Conservation (phyloP, 2,329 filamentous ascomycete species). For the Penicillium olsonii region DNA sequence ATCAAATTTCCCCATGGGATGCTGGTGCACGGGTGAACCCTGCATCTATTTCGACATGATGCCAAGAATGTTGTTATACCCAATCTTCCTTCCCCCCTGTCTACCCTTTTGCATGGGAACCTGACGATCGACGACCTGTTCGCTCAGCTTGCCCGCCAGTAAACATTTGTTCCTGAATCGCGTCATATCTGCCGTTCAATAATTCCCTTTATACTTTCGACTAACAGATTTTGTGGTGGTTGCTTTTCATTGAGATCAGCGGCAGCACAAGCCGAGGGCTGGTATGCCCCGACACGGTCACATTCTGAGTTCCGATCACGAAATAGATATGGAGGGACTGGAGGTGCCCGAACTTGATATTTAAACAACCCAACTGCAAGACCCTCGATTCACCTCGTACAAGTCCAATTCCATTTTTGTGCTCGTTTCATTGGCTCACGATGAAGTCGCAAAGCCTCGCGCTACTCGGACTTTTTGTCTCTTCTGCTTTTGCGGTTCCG, state of each 20-base stretch:
- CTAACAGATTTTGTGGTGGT: neutral
- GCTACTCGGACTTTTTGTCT: slow-evolving; percentile 17
- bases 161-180: slow-evolving; percentile 1
- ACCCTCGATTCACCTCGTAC: neutral
- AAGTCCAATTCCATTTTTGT: neutral
- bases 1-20: slow-evolving; percentile 10
- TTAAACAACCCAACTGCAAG: neutral
- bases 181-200: slow-evolving; percentile 7
- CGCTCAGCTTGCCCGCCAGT: slow-evolving; percentile 1
- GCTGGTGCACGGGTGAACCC: neutral
- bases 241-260: slow-evolving; percentile 6
- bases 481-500: slow-evolving; percentile 20
- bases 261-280: neutral
- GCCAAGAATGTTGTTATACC: slow-evolving; percentile 29
- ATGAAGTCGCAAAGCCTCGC: slow-evolving; percentile 21
- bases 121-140: neutral
- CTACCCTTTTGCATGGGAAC: neutral
- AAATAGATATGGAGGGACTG: neutral
- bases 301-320: neutral
- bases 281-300: neutral
- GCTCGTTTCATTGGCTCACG: neutral
- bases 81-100: neutral
- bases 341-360: neutral
- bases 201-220: slow-evolving; percentile 3
- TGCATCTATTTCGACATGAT: slow-evolving; percentile 24